Base-by-base conservation (phyloP, 192 early-diverging fungal genomes). In the Paraglomus brasilianum region DNA sequence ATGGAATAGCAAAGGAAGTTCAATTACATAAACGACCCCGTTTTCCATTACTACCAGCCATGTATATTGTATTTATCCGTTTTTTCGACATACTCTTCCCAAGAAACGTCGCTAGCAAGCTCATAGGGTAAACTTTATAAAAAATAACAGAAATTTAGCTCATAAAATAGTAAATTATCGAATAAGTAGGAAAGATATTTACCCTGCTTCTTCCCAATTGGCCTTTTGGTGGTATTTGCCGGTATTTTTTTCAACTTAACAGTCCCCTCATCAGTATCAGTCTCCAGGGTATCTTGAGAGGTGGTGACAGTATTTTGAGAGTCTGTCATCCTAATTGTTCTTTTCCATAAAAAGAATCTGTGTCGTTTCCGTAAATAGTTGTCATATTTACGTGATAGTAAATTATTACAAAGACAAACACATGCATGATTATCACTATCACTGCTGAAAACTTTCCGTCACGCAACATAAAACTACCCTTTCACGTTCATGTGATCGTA, bases 21-120 rank as follows among this genome's bases (percentile, higher is more conserved):
- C 43, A 24, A 21, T 63, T 22, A 63, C 61, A 47, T 10, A 6
- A 46, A 63, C 61, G n/a, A 22, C 14, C 13, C 44, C 44, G 24
- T 63, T 63, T 63, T 63, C 44, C 60, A 63, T 8, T 63, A 40
- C 61, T 46, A 63, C 15, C 3, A 24, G 24, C 61, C 61, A 8
- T 63, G 15, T 8, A 63, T 24, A 46, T 63, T 63, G 30, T 63
- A 46, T 22, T 63, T 63, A 63, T 63, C 61, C 22, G 61, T 63
- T 47, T 63, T 47, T n/a, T 11, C 15, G 48, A 63, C 11, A 63
- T 46, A 63, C 8, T 63, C 61, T 4, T 63, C 61, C 5, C 15
- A 47, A 7, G 61, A 39, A 15, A 63, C 61, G 24, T 24, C 61
- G 11, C 44, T 63, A 15, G 5, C 22, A 24, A 63, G 61, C 13